Conservation (phyloP, 2,329 filamentous ascomycete species). For the Rachicladosporium sp. region DNA sequence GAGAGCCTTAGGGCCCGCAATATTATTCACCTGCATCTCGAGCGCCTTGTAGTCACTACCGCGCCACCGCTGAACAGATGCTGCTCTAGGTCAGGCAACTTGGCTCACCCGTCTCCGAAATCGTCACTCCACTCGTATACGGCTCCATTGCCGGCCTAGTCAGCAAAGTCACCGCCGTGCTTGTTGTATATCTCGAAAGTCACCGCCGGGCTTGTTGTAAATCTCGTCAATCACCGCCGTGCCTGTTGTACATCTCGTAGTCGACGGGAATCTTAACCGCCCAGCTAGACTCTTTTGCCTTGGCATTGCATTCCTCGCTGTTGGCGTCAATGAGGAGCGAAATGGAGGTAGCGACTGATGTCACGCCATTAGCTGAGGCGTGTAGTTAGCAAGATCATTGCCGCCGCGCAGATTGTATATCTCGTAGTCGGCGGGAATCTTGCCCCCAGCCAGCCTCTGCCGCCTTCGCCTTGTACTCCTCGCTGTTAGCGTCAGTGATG, state of each 20-base stretch:
- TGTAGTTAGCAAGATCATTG: slow-evolving; percentile 29
- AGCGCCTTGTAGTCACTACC: too few species aligned
- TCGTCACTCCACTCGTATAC: slow-evolving; percentile 80
- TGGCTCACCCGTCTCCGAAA: slow-evolving; percentile 71
- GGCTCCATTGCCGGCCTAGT: slow-evolving; percentile 44
- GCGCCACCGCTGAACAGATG: slow-evolving; percentile 56
- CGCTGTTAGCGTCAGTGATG: too few species aligned
- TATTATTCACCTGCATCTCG: too few species aligned
- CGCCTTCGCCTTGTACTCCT: slow-evolving; percentile 10
- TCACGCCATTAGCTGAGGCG: too few species aligned
- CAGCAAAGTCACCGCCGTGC: slow-evolving; percentile 5
- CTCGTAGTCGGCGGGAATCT: slow-evolving; percentile 17
- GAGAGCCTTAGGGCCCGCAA: too few species aligned
- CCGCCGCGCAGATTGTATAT: slow-evolving; percentile 10
- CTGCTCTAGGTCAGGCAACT: slow-evolving; percentile 55
- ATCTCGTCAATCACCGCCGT: slow-evolving; percentile 8
- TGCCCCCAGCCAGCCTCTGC: slow-evolving; percentile 16
- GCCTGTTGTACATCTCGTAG: slow-evolving; percentile 15
- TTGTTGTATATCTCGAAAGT: too few species aligned
- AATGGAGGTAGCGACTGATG: too few species aligned
- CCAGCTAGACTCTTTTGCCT: slow-evolving; percentile 17
- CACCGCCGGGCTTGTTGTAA: too few species aligned
- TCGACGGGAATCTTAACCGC: slow-evolving; percentile 15
- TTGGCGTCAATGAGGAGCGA: slow-evolving; percentile 5
- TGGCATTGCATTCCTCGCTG: too few species aligned